Evolutionary conservation across 768 basidiomycete genomes (phyloP).

Genomic region (Crepidotus variabilis): DNA sequence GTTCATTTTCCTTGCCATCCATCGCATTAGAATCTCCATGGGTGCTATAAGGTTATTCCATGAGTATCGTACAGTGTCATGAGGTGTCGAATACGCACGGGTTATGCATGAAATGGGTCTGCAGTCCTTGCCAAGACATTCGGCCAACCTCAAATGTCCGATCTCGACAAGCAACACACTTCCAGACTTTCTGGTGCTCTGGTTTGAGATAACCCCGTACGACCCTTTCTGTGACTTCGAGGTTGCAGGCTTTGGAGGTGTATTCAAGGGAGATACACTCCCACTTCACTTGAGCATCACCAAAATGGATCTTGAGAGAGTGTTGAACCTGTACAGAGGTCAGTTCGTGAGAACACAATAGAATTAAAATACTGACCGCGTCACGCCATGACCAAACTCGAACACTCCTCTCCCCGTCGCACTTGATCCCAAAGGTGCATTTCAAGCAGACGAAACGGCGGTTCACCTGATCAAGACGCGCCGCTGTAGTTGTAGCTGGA

Average conservation of each 20-base stretch:
- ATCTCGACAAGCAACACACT: conserved; percentile 25
- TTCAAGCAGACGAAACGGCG: conserved; percentile 31
- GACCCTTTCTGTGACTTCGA: conserved; percentile 16
- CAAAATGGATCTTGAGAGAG: conserved; percentile 26
- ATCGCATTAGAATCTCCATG: conserved; percentile 9
- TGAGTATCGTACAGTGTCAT: neutral
- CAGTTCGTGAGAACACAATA: neutral
- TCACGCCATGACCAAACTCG: conserved; percentile 28
- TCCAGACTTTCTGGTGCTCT: conserved; percentile 17
- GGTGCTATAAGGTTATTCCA: conserved; percentile 1
- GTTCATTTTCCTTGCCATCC: conserved; percentile 1
- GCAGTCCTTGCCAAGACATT: conserved; percentile 15
- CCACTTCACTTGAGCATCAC: conserved; percentile 22
- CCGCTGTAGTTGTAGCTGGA: conserved; percentile 16
- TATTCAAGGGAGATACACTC: conserved; percentile 23
- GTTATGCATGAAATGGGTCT: conserved; percentile 12
- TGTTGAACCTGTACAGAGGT: conserved; percentile 25
- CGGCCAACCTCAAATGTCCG: conserved; percentile 16
- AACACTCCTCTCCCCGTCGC: conserved; percentile 28
- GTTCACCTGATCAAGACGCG: conserved; percentile 25
- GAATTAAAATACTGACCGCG: conserved; percentile 21
- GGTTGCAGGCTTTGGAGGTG: conserved; percentile 14
- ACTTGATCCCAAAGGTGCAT: conserved; percentile 27
- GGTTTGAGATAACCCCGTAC: conserved; percentile 8
- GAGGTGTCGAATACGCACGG: conserved; percentile 7